phyloP scores from a whole-genome alignment of 2,329 filamentous ascomycete species.

The Cercospora janseana region DNA sequence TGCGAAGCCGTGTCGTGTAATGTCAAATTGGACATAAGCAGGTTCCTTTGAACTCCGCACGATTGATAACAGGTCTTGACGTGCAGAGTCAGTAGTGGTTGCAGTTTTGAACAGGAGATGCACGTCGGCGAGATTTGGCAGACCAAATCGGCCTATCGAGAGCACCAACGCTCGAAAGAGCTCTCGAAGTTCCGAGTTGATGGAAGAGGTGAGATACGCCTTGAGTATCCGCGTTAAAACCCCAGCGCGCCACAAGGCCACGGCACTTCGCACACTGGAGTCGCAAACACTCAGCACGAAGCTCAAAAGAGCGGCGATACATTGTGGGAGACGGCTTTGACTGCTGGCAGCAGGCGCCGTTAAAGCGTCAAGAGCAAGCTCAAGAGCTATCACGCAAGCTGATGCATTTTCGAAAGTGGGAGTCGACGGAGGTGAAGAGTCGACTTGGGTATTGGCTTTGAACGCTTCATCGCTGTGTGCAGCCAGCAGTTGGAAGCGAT shows the following conservation, averaged over 20 bases:
- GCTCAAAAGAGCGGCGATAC: background rate
- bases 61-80: slow-evolving; percentile 71
- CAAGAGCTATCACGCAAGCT: slow-evolving; percentile 7
- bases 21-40: slow-evolving; percentile 88
- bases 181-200: background rate
- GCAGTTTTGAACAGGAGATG: slow-evolving; percentile 68
- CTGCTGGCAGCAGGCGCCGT: background rate
- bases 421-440: background rate
- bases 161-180: slow-evolving; percentile 36
- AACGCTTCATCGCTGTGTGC: background rate
- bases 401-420: slow-evolving; percentile 7
- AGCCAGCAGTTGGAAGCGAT: background rate
- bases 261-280: slow-evolving; percentile 21
- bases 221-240: slow-evolving; percentile 17
- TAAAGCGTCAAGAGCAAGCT: slow-evolving; percentile 1
- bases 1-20: slow-evolving; percentile 81
- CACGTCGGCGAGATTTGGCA: slow-evolving; percentile 78
- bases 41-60: slow-evolving; percentile 73
- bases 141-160: slow-evolving; percentile 70
- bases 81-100: slow-evolving; percentile 50
- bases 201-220: slow-evolving; percentile 3
- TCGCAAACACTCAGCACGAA: background rate
- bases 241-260: slow-evolving; percentile 31
- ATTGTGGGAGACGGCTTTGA: background rate
- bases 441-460: background rate